Evolutionary conservation across 768 basidiomycete species (phyloP).

Genomic region (Lepiota subincarnata): DNA sequence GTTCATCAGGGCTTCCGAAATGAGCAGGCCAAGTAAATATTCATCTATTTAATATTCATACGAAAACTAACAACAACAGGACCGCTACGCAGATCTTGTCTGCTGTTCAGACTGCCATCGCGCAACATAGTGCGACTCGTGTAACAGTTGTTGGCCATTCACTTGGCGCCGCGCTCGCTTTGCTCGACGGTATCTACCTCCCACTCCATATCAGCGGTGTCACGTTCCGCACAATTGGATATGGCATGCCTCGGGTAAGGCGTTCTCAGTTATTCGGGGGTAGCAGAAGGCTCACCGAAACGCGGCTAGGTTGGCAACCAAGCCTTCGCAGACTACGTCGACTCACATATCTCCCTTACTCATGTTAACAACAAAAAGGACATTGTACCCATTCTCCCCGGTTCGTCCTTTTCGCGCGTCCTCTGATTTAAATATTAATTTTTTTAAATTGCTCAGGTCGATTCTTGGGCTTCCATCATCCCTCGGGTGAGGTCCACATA

Average conservation of each 20-base stretch:
- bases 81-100: slow-evolving; percentile 35
- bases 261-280: not conserved
- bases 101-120: slow-evolving; percentile 33
- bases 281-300: not conserved
- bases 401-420: slow-evolving; percentile 5
- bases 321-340: slow-evolving; percentile 25
- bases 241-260: slow-evolving; percentile 42
- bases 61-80: slow-evolving; percentile 20
- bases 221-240: slow-evolving; percentile 33
- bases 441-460: slow-evolving; percentile 52
- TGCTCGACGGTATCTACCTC: slow-evolving; percentile 55
- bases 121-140: slow-evolving; percentile 25
- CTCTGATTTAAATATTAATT: slow-evolving; percentile 11
- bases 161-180: slow-evolving; percentile 42
- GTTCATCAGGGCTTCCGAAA: slow-evolving; percentile 41
- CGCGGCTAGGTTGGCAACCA: slow-evolving; percentile 36
- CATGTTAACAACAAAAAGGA: slow-evolving; percentile 25
- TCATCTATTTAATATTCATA: not conserved
- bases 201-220: slow-evolving; percentile 43
- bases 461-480: slow-evolving; percentile 37
- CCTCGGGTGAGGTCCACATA: slow-evolving; percentile 40
- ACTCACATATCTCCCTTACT: slow-evolving; percentile 19
- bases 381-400: slow-evolving; percentile 28
- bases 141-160: slow-evolving; percentile 44
- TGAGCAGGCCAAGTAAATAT: slow-evolving; percentile 37